phyloP scores from a whole-genome alignment of 805 yeast genomes.

The Candida sanyiensis region DNA sequence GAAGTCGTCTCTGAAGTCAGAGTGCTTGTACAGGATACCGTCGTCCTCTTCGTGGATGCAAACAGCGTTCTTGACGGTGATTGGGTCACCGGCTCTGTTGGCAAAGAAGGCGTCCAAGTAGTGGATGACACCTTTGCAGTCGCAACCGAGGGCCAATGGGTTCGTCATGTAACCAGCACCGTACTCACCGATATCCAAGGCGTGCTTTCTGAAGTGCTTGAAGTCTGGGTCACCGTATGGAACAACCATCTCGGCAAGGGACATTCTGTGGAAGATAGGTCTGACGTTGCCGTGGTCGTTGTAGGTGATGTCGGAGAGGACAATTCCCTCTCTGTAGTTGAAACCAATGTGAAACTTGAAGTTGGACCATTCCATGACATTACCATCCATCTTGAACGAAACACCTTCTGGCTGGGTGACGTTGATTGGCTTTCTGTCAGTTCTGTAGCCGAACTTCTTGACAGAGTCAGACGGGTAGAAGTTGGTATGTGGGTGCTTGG shows the following conservation, averaged over 20 bases:
- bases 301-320: conserved; percentile 64
- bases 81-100: conserved; percentile 60
- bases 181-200: conserved; percentile 81
- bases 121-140: conserved; percentile 81
- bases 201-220: conserved; percentile 83
- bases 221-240: conserved; percentile 77
- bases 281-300: conserved; percentile 71
- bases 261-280: conserved; percentile 73
- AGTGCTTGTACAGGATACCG: conserved; percentile 73
- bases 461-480: conserved; percentile 62
- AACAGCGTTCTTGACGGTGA: conserved; percentile 68
- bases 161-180: conserved; percentile 86
- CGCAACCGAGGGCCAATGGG: conserved; percentile 74
- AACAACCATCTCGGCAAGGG: conserved; percentile 77
- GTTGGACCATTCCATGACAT: conserved; percentile 72
- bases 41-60: conserved; percentile 87
- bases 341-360: conserved; percentile 75
- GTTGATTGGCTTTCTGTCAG: conserved; percentile 58
- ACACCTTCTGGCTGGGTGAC: conserved; percentile 81
- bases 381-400: conserved; percentile 64
- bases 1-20: conserved; percentile 77
- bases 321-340: conserved; percentile 83
- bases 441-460: conserved; percentile 60
- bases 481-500: conserved; percentile 62
- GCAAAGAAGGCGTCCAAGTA: conserved; percentile 76